Evolutionary conservation across 2,329 filamentous ascomycete genomes (phyloP), one percentile per base, ranked within the genome.

Genomic region (Ophiostoma ips): DNA sequence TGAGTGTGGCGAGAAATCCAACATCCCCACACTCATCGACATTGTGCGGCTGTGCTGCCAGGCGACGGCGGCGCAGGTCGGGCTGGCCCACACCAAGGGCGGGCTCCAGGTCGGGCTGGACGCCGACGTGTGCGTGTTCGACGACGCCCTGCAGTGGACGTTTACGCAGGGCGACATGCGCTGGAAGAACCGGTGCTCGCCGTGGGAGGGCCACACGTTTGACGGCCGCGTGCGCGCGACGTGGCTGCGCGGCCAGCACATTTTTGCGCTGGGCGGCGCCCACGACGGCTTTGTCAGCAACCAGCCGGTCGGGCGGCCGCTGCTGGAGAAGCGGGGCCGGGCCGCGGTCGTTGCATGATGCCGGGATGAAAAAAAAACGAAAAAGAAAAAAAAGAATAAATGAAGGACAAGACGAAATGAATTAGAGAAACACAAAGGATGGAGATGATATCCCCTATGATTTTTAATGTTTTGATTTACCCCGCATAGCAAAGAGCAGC

Each of bases 171-270:
- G 76, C 54, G 87, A 87, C 46, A 94, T 98, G 88, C 76, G 92
- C 57, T 98, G 94, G 76, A 82, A 87, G 66, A 95, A 95, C 66
- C 87, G 87, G 61, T 89, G 87, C 70, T 88, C 83, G 51, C 88
- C 89, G 0, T 95, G 94, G 73, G 84, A 95, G 63, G 86, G 86
- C 18, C 84, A 83, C 64, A 73, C 70, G 31, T 81, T 95, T 59
- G 76, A 73, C 44, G 89, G 89, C 1, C 77, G 87, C 52, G 88
- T 95, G 11, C 71, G 69, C 52, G 86, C 94, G 72, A 95, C 89
- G 8, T 95, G 87, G 84, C 61, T 95, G 54, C 73, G 88, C 7
- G 89, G 89, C 0, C 70, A 69, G 55, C 81, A 76, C 62, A 74
- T 95, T n/a, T 94, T 84, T 63, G 74, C 77, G 55, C 71, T 84